Conservation (phyloP, 2,329 filamentous ascomycete species). For the Sclerotinia glacialis region DNA sequence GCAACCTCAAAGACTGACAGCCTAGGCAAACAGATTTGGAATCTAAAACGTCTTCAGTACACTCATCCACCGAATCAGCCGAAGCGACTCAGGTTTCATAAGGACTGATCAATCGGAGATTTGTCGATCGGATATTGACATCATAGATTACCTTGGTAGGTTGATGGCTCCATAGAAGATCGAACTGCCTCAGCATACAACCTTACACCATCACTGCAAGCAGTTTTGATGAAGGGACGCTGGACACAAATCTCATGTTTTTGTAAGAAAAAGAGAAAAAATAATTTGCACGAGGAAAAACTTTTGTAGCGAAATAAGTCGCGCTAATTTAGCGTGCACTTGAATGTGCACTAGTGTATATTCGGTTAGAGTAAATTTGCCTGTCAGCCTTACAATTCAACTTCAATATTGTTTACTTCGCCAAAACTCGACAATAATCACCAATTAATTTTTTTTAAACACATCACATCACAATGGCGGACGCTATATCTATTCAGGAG, state of each 20-base stretch:
- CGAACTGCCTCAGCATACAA: constrained; percentile 83
- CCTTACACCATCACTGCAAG: constrained; percentile 54
- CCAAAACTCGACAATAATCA: constrained; percentile 3
- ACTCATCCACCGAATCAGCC: constrained; percentile 64
- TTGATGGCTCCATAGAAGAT: constrained; percentile 77
- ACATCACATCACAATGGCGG: constrained; percentile 41
- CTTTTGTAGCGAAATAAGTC: constrained; percentile 25
- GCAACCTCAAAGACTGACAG: constrained; percentile 86
- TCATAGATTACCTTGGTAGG: constrained; percentile 50
- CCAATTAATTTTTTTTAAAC: neutral
- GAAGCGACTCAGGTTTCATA: constrained; percentile 65
- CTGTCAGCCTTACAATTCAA: constrained; percentile 5
- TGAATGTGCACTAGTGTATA: neutral
- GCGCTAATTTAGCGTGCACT: constrained; percentile 21
- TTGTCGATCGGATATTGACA: constrained; percentile 95
- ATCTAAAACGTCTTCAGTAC: constrained; percentile 74
- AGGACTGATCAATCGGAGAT: constrained; percentile 74
- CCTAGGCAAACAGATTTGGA: constrained; percentile 85
- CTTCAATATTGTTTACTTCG: constrained; percentile 12
- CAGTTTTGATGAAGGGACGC: constrained; percentile 73
- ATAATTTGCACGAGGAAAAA: constrained; percentile 38
- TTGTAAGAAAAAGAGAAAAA: constrained; percentile 41
- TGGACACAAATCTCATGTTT: constrained; percentile 80
- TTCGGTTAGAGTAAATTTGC: neutral
- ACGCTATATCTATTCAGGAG: constrained; percentile 80